A percentile compares a stretch with the other conserved stretches of the same genome.
Conservation (phyloP, 2,329 filamentous ascomycete species). For the Diaporthe sp. region DNA sequence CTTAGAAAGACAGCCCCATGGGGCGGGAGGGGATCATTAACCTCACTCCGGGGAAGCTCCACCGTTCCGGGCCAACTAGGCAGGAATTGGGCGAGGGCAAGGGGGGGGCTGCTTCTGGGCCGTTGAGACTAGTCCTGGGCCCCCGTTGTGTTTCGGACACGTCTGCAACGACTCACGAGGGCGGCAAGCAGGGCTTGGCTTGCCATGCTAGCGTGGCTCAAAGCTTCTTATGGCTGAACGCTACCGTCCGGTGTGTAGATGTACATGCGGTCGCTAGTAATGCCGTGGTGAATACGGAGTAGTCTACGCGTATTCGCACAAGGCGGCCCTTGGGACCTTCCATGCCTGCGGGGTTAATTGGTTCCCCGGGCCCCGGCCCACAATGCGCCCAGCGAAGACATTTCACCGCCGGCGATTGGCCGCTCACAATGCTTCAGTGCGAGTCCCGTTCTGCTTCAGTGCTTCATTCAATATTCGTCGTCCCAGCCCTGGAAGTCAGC, state of each 20-base stretch:
- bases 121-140: not conserved
- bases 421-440: not conserved
- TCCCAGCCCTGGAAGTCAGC: conserved; percentile 1
- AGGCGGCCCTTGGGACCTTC: not conserved
- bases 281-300: not conserved
- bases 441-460: conserved; percentile 6
- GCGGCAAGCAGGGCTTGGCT: conserved; percentile 16
- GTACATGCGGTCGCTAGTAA: not conserved
- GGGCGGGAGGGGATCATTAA: not conserved
- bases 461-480: conserved; percentile 3
- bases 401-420: conserved; percentile 24
- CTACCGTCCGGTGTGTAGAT: not conserved
- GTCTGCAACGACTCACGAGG: conserved; percentile 10
- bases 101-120: not conserved
- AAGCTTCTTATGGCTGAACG: not conserved
- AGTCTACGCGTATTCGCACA: not conserved
- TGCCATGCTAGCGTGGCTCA: not conserved
- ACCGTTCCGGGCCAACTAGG: conserved; percentile 16
- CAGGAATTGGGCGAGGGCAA: not conserved
- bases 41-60: conserved; percentile 7
- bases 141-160: conserved; percentile 10
- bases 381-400: conserved; percentile 5
- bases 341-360: not conserved
- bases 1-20: not conserved
- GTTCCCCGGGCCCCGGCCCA: conserved; percentile 24